These are phyloP conservation scores for Mucuna pruriens DNA, from an alignment of 306 rosid species.

Conservation along the genomic window DNA sequence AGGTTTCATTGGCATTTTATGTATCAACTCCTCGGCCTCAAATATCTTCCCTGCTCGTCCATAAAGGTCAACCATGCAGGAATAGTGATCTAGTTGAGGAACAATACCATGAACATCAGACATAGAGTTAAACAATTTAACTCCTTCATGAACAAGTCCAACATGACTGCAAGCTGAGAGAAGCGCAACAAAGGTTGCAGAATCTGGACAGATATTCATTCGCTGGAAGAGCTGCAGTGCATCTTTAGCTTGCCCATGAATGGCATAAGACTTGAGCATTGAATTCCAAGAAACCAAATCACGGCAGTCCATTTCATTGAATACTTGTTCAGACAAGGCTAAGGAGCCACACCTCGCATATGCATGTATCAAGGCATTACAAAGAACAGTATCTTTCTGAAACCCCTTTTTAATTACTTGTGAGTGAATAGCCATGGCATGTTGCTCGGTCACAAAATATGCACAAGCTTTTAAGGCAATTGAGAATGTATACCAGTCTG, in stretches of 20 bases:
- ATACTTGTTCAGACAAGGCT: constrained; percentile 65
- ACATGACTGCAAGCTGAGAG: constrained; percentile 89
- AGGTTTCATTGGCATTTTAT: constrained; percentile 80
- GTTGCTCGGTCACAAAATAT: constrained; percentile 65
- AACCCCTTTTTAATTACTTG: constrained; percentile 70
- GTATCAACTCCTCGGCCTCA: constrained; percentile 71
- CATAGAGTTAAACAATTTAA: constrained; percentile 60
- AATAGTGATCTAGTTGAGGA: constrained; percentile 80
- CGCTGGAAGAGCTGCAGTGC: constrained; percentile 64
- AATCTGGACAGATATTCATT: constrained; percentile 67
- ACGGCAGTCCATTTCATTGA: constrained; percentile 49
- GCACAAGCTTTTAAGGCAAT: constrained; percentile 82
- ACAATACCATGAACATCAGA: constrained; percentile 47
- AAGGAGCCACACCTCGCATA: constrained; percentile 85
- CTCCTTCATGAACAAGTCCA: constrained; percentile 79
- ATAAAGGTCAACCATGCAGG: constrained; percentile 89
- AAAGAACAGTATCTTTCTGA: constrained; percentile 63
- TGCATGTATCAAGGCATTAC: constrained; percentile 85
- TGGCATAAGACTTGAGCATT: constrained; percentile 81
- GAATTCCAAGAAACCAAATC: constrained; percentile 94
- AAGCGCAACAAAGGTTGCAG: constrained; percentile 83
- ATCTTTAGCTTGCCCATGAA: constrained; percentile 75
- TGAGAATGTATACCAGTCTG: constrained; percentile 81
- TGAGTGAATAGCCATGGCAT: constrained; percentile 66
- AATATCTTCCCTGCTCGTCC: constrained; percentile 79